These are phyloP conservation scores for Aspergillus campestris DNA, from an alignment of 495 filamentous ascomycete species.

Conservation along the genomic window DNA sequence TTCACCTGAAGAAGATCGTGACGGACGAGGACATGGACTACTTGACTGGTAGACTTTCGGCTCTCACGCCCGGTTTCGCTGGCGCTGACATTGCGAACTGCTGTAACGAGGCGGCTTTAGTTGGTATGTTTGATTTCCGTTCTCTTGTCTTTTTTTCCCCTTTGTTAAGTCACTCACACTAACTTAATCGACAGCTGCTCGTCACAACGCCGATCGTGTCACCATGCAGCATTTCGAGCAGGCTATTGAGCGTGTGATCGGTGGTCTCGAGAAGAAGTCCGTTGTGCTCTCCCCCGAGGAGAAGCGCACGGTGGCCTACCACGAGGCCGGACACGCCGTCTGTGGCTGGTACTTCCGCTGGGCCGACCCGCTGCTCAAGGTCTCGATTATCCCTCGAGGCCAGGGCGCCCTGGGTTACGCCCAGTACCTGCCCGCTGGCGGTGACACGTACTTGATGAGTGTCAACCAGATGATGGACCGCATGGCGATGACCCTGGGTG, in stretches of 20 bases:
- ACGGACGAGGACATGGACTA: constrained; percentile 83
- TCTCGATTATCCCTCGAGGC: constrained; percentile 95
- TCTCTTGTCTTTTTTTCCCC: background rate
- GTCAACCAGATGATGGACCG: constrained; percentile 96
- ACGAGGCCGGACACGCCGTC: constrained; percentile 96
- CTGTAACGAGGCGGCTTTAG: constrained; percentile 92
- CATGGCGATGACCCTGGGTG: constrained; percentile 98
- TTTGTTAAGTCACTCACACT: constrained; percentile 6
- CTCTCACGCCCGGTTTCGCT: constrained; percentile 90
- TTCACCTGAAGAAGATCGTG: constrained; percentile 87
- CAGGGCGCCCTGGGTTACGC: constrained; percentile 91
- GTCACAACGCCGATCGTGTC: constrained; percentile 65
- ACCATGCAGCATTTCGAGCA: constrained; percentile 89
- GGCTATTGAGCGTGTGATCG: constrained; percentile 94
- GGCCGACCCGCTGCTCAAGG: constrained; percentile 94
- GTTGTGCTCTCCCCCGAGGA: constrained; percentile 86
- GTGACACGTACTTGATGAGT: constrained; percentile 88
- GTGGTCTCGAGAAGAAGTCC: constrained; percentile 92
- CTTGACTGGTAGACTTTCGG: constrained; percentile 76
- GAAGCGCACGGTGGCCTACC: constrained; percentile 92
- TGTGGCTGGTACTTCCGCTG: constrained; percentile 98
- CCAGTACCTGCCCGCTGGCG: constrained; percentile 80
- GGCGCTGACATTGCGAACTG: constrained; percentile 98
- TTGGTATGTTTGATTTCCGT: constrained; percentile 56
- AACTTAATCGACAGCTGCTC: constrained; percentile 59